Conservation (phyloP, 2,329 filamentous ascomycete species). For the Alternaria tenuissima region DNA sequence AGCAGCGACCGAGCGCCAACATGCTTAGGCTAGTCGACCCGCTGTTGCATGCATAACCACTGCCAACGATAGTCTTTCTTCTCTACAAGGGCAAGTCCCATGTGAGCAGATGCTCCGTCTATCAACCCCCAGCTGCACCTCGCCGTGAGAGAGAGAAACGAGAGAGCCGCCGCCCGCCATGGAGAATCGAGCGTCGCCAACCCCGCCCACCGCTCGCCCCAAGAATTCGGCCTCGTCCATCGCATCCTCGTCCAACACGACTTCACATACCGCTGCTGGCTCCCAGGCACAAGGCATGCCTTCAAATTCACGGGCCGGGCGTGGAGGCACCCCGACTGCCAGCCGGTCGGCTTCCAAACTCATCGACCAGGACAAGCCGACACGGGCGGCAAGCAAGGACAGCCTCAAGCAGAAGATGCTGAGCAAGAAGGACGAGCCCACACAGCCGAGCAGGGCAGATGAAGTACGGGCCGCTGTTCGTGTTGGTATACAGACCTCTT, state of each 20-base stretch:
- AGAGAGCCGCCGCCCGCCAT: slow-evolving; percentile 32
- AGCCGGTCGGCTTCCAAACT: slow-evolving; percentile 42
- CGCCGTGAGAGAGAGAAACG: slow-evolving; percentile 16
- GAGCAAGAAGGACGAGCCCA: slow-evolving; percentile 44
- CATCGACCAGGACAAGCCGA: slow-evolving; percentile 38
- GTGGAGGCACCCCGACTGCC: slow-evolving; percentile 39
- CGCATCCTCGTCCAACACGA: slow-evolving; percentile 36
- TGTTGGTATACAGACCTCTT: not conserved
- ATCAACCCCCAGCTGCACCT: slow-evolving; percentile 20
- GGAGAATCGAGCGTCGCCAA: slow-evolving; percentile 42
- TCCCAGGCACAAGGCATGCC: slow-evolving; percentile 36
- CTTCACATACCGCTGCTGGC: slow-evolving; percentile 31
- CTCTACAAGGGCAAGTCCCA: slow-evolving; percentile 26
- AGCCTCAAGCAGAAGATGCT: slow-evolving; percentile 51
- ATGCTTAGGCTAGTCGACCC: slow-evolving; percentile 18
- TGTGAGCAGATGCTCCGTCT: slow-evolving; percentile 29
- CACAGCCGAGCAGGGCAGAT: slow-evolving; percentile 45
- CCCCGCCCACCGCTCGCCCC: slow-evolving; percentile 43
- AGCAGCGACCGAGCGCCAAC: slow-evolving; percentile 17
- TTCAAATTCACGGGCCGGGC: slow-evolving; percentile 33
- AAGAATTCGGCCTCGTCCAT: slow-evolving; percentile 41
- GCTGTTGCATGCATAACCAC: slow-evolving; percentile 20
- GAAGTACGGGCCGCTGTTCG: slow-evolving; percentile 35
- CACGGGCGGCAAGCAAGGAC: slow-evolving; percentile 48
- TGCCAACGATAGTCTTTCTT: slow-evolving; percentile 21